Percentiles rank a stretch among this genome's conserved stretches.
phyloP scores from a whole-genome alignment of 169 alveolate genomes.

The Fabrea salina region DNA sequence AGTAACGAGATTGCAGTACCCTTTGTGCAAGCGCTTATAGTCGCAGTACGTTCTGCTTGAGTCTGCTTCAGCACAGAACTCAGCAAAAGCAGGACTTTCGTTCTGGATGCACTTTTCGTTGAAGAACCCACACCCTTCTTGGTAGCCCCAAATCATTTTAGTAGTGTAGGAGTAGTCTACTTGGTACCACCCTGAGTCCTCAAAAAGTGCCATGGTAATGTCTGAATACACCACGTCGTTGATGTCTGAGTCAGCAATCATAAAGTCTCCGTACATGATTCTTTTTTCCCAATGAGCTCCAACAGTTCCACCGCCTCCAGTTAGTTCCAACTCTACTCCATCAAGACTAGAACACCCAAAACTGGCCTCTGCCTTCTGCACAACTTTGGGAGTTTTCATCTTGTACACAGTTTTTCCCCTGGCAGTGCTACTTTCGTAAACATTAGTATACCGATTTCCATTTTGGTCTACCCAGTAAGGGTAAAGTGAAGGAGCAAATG shows the following conservation, averaged over 20 bases:
- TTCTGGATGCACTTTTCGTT: not conserved
- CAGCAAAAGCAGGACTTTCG: not conserved
- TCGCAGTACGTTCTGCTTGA: not conserved
- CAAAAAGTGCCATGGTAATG: slow-evolving; percentile 40
- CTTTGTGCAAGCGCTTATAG: not conserved
- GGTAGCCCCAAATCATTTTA: not conserved
- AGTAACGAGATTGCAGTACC: not conserved
- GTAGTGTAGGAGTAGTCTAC: not conserved
- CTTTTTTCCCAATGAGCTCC: slow-evolving; percentile 61
- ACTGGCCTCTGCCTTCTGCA: slow-evolving; percentile 33
- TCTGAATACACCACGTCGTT: slow-evolving; percentile 33
- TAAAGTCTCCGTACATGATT: slow-evolving; percentile 48
- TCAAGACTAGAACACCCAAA: slow-evolving; percentile 39
- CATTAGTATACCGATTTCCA: not conserved
- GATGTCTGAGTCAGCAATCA: slow-evolving; percentile 37
- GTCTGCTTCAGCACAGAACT: not conserved
- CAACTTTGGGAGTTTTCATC: slow-evolving; percentile 47
- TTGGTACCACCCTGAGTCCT: slow-evolving; percentile 54
- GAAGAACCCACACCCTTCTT: slow-evolving; percentile 20
- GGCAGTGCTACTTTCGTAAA: not conserved
- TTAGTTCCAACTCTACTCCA: slow-evolving; percentile 53
- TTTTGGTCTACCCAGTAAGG: not conserved
- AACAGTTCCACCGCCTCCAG: slow-evolving; percentile 49
- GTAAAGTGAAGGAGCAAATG: not conserved
- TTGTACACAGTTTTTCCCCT: slow-evolving; percentile 17